Evolutionary conservation across 768 basidiomycete species (phyloP), one percentile per base, ranked within the genome.

Genomic region (Trametes coccinea): DNA sequence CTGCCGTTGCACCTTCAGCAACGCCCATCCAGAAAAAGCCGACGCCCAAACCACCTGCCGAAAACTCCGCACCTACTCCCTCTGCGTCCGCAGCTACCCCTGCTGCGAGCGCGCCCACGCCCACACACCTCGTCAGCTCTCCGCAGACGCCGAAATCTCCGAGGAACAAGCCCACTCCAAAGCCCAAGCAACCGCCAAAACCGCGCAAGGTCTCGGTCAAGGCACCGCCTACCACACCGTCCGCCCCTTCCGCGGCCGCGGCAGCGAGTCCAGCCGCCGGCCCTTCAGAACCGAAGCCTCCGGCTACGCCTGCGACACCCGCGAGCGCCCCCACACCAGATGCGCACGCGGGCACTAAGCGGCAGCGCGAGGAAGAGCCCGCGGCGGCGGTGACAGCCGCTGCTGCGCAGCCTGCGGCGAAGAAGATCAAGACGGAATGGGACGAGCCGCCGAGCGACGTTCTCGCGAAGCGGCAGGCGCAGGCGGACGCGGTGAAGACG

Each of bases 81-180:
- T 64, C 69, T 8, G 66, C 68, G 5, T 65, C 68, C 56, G 79
- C 82, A 0, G 71, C 81, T 0, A 88, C 87, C 4, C 85, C 87
- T 9, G 79, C 78, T 9, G 75, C 80, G 16, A 76, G 70, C 57
- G 76, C 79, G 27, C 67, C 73, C 5, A 79, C 79, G 16, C 78
- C 79, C 13, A 72, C 72, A 34, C 71, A 70, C 31, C 53, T 67
- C 8, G 78, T 79, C 29, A 78, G 82, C 37, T 89, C 88, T 9
- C 89, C 89, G 1, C 83, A 83, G 67, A 81, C 80, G 4, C 83
- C 88, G 1, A 91, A 86, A 72, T 91, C 90, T 4, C 90, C 90
- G 0, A 89, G 86, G 69, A 71, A 71, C 54, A 90, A 84, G 70
- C 69, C 77, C 1, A 55, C 73, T 14, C 45, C 78, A n/a, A 89